Evolutionary conservation across 768 basidiomycete species (phyloP).

Genomic region (Neoboletus subvelutipes): DNA sequence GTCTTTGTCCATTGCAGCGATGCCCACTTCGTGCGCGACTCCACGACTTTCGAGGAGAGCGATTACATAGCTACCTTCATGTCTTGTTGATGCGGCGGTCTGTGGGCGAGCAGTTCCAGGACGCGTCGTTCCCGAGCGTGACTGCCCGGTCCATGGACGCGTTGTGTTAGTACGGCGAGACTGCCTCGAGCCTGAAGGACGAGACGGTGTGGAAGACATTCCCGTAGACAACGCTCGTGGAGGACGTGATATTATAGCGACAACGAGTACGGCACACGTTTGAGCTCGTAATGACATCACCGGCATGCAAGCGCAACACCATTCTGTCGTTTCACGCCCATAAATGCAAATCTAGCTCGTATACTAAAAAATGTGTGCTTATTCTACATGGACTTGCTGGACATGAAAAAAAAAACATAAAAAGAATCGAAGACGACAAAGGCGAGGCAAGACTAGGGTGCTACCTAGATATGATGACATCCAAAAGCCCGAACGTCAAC

Average conservation of each 20-base stretch:
- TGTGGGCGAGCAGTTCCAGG: conserved; percentile 52
- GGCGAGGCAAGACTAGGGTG: conserved; percentile 23
- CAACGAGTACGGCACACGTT: background rate
- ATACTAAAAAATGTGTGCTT: conserved; percentile 30
- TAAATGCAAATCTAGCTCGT: conserved; percentile 17
- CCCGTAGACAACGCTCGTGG: background rate
- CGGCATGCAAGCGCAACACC: background rate
- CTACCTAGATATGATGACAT: conserved; percentile 24
- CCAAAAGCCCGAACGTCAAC: conserved; percentile 2
- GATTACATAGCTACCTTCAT: conserved; percentile 62
- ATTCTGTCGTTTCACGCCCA: background rate
- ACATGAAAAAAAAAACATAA: conserved; percentile 18
- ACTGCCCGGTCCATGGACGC: conserved; percentile 57
- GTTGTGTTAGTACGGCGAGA: conserved; percentile 17
- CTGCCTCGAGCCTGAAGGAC: conserved; percentile 10
- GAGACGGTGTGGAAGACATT: conserved; percentile 17
- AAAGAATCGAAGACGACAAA: conserved; percentile 9
- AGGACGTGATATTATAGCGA: background rate
- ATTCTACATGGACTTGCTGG: conserved; percentile 37
- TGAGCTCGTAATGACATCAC: background rate
- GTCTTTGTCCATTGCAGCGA: conserved; percentile 81
- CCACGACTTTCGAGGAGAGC: conserved; percentile 78
- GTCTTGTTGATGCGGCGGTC: conserved; percentile 57
- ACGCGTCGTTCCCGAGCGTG: conserved; percentile 46
- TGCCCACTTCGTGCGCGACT: conserved; percentile 79